phyloP scores from a whole-genome alignment of 2,329 filamentous ascomycete species.

The Pseudogymnoascus pannorum region DNA sequence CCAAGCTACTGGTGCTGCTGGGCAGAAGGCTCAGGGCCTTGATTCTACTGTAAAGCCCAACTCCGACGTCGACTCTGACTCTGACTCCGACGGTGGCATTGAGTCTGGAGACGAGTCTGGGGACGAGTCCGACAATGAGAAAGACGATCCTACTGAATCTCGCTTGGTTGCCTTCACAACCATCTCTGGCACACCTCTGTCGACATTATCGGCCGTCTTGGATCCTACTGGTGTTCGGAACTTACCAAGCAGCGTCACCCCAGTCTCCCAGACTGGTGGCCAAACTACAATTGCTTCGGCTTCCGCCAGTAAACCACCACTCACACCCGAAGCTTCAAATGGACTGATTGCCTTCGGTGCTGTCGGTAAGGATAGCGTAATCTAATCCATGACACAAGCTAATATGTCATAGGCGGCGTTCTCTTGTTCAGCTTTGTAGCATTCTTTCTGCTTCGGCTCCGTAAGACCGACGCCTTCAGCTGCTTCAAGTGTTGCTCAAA shows the following conservation, averaged over 20 bases:
- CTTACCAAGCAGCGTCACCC: background rate
- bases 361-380: background rate
- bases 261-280: background rate
- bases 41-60: background rate
- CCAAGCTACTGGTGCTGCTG: background rate
- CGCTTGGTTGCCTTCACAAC: background rate
- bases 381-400: background rate
- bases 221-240: background rate
- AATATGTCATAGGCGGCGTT: background rate
- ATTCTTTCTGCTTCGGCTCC: background rate
- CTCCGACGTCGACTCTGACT: background rate
- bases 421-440: background rate
- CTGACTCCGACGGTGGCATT: background rate
- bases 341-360: conserved; percentile 3
- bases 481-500: background rate
- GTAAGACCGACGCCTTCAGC: background rate
- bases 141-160: background rate
- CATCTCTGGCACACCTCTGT: background rate
- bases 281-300: background rate
- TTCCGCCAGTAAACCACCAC: background rate
- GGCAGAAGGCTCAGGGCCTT: background rate
- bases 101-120: background rate
- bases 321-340: background rate
- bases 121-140: background rate
- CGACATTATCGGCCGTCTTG: background rate